Percentiles rank a stretch among this genome's conserved stretches.
Evolutionary conservation across 495 filamentous ascomycete genomes (phyloP).

Genomic region (Aspergillus panamensis): DNA sequence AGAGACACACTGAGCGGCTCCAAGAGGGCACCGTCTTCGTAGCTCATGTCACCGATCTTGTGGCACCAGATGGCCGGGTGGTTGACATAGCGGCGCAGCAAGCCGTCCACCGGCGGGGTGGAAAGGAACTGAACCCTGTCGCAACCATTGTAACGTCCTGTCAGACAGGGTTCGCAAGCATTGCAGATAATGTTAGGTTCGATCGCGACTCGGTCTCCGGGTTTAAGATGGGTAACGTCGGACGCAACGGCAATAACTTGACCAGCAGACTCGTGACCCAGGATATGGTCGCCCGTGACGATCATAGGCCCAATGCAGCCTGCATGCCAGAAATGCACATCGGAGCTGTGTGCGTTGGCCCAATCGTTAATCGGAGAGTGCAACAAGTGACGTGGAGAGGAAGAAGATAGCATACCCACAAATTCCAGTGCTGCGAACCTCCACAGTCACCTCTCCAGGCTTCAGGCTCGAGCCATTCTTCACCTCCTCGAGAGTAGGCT

Average conservation of each 20-base stretch:
- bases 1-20: slow-evolving; percentile 85
- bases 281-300: slow-evolving; percentile 78
- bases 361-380: slow-evolving; percentile 13
- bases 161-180: slow-evolving; percentile 83
- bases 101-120: slow-evolving; percentile 83
- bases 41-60: slow-evolving; percentile 86
- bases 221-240: slow-evolving; percentile 65
- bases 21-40: slow-evolving; percentile 80
- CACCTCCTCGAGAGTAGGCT: slow-evolving; percentile 71
- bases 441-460: slow-evolving; percentile 77
- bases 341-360: slow-evolving; percentile 55
- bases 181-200: slow-evolving; percentile 91
- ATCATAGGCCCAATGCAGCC: slow-evolving; percentile 95
- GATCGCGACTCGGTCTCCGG: slow-evolving; percentile 84
- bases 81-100: slow-evolving; percentile 88
- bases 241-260: slow-evolving; percentile 77
- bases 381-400: background rate
- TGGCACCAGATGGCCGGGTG: slow-evolving; percentile 91
- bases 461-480: slow-evolving; percentile 66
- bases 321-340: slow-evolving; percentile 94
- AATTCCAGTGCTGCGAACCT: slow-evolving; percentile 87
- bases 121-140: slow-evolving; percentile 79
- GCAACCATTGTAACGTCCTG: slow-evolving; percentile 90
- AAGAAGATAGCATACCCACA: slow-evolving; percentile 62
- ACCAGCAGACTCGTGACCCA: slow-evolving; percentile 90